Percentiles rank a stretch among this genome's conserved stretches.
phyloP scores from a whole-genome alignment of 495 filamentous ascomycete genomes.

The Neurospora sp. region DNA sequence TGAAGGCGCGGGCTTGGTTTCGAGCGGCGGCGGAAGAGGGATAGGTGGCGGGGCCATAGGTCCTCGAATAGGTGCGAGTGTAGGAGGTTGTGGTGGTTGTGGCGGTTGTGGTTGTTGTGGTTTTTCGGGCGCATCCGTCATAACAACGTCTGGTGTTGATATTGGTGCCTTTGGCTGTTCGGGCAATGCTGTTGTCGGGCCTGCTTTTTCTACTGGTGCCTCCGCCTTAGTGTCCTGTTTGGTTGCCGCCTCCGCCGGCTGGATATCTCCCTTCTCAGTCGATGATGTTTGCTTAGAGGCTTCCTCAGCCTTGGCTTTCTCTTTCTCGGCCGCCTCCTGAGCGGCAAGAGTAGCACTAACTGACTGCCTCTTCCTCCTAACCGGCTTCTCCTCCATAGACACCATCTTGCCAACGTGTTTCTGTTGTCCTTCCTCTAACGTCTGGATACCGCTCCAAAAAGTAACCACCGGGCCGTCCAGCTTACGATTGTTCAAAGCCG shows the following conservation, averaged over 20 bases:
- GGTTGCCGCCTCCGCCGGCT: neutral
- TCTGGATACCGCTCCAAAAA: slow-evolving; percentile 82
- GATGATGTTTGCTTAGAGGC: slow-evolving; percentile 8
- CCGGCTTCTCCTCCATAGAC: slow-evolving; percentile 45
- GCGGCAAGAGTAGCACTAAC: slow-evolving; percentile 9
- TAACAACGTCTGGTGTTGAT: neutral
- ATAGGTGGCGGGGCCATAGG: slow-evolving; percentile 7
- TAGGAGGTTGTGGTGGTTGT: neutral
- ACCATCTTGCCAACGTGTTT: slow-evolving; percentile 62
- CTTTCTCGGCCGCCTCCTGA: slow-evolving; percentile 15
- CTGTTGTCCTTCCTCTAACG: slow-evolving; percentile 65
- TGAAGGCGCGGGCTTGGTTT: slow-evolving; percentile 18
- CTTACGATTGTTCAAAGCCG: slow-evolving; percentile 73
- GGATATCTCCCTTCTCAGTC: slow-evolving; percentile 6
- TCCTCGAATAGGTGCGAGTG: slow-evolving; percentile 7
- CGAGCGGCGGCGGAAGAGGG: slow-evolving; percentile 21
- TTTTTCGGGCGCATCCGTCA: neutral
- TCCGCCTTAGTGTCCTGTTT: neutral
- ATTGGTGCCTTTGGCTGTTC: neutral
- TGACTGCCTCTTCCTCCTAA: slow-evolving; percentile 36
- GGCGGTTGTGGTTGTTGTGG: neutral
- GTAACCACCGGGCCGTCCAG: slow-evolving; percentile 84
- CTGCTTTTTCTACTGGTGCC: neutral
- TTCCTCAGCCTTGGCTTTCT: slow-evolving; percentile 15
- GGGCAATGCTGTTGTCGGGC: neutral